phyloP scores from a whole-genome alignment of 1,139 yeast genomes.

The Trichomonascaceae sp. region DNA sequence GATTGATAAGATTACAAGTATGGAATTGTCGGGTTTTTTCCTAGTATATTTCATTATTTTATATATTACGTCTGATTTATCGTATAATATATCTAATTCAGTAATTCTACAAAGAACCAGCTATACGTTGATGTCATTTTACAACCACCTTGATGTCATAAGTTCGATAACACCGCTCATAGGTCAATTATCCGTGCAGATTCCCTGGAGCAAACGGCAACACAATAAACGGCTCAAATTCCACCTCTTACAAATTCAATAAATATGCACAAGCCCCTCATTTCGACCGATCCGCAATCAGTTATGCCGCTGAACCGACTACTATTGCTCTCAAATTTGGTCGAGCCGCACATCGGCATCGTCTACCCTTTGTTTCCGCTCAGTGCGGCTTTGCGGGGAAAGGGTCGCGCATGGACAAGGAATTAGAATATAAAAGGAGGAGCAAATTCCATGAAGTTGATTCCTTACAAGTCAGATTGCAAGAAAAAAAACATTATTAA shows the following conservation, averaged over 20 bases:
- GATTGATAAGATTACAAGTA: too few species aligned
- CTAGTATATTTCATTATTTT: neutral
- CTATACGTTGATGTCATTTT: neutral
- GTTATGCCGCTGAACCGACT: neutral
- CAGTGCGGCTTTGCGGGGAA: neutral
- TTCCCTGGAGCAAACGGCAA: neutral
- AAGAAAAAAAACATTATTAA: neutral
- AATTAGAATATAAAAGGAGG: neutral
- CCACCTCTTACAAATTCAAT: neutral
- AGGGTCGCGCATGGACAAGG: neutral
- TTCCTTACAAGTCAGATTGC: neutral
- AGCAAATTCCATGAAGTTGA: neutral
- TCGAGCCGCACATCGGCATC: neutral
- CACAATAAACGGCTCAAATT: neutral
- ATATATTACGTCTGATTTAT: too few species aligned
- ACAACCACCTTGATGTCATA: neutral
- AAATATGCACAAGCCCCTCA: neutral
- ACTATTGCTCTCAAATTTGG: neutral
- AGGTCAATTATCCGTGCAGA: neutral
- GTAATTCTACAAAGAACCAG: neutral
- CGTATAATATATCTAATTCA: too few species aligned
- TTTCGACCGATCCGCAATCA: neutral
- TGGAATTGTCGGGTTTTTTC: too few species aligned
- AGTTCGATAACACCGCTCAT: neutral
- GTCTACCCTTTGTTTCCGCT: neutral